These are phyloP conservation scores for Aspergillus affinis DNA, from an alignment of 495 filamentous ascomycete genomes.

Conservation along the genomic window DNA sequence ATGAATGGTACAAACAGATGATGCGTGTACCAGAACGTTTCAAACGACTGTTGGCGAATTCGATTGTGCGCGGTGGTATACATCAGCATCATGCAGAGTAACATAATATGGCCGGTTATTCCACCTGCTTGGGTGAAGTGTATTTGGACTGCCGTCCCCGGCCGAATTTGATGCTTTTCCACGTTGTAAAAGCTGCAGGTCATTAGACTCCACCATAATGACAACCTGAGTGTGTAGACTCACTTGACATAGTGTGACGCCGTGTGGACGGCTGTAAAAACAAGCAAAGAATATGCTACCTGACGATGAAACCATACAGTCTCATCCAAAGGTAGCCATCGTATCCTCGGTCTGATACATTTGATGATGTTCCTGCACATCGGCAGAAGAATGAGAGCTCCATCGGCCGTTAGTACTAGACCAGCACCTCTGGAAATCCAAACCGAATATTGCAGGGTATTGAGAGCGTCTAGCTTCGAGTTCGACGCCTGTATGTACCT, in stretches of 20 bases:
- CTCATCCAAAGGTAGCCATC: conserved; percentile 89
- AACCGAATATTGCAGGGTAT: conserved; percentile 81
- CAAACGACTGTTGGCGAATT: conserved; percentile 94
- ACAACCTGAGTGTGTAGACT: conserved; percentile 27
- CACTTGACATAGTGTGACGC: conserved; percentile 93
- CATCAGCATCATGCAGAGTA: conserved; percentile 97
- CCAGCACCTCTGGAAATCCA: conserved; percentile 96
- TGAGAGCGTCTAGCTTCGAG: conserved; percentile 67
- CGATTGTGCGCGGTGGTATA: conserved; percentile 93
- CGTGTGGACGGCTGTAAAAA: conserved; percentile 79
- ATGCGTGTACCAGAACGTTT: conserved; percentile 99
- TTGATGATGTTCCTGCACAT: conserved; percentile 91
- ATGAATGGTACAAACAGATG: conserved; percentile 97
- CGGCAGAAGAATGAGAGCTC: conserved; percentile 82
- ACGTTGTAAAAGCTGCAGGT: conserved; percentile 84
- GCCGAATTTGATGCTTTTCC: conserved; percentile 80
- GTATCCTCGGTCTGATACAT: conserved; percentile 80
- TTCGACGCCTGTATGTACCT: conserved; percentile 79
- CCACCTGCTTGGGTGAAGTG: conserved; percentile 89
- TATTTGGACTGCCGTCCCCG: conserved; percentile 81
- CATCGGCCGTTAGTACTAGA: conserved; percentile 77
- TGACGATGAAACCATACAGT: conserved; percentile 97
- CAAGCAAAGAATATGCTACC: conserved; percentile 81
- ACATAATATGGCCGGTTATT: conserved; percentile 96
- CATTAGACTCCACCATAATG: conserved; percentile 22